Evolutionary conservation across 2,329 filamentous ascomycete genomes (phyloP).

Genomic region (Colletotrichum chlorophyti): DNA sequence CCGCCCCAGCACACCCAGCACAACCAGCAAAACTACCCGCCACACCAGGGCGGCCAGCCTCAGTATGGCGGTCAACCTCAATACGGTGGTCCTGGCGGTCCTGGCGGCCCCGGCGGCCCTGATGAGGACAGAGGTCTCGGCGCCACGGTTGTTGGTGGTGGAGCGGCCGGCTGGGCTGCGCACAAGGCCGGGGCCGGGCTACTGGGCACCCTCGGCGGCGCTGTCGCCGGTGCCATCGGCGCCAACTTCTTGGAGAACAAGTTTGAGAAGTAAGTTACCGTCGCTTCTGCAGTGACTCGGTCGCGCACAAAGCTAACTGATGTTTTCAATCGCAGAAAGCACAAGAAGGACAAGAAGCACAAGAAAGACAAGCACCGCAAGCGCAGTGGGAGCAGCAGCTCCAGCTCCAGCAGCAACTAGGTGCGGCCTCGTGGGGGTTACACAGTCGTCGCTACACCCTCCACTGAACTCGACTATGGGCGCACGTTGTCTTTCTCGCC

Average conservation of each 20-base stretch:
- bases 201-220: constrained; percentile 57
- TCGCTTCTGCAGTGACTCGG: no score
- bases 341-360: constrained; percentile 40
- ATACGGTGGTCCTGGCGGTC: constrained; percentile 32
- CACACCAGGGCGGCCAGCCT: constrained; percentile 10
- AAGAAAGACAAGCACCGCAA: constrained; percentile 34
- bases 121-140: constrained; percentile 60
- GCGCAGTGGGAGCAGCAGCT: constrained; percentile 25
- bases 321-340: constrained; percentile 8
- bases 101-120: constrained; percentile 37
- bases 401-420: constrained; percentile 23
- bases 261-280: constrained; percentile 37
- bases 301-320: no score
- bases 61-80: constrained; percentile 18
- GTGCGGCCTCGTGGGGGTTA: no score
- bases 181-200: constrained; percentile 60
- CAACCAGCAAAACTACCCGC: constrained; percentile 28
- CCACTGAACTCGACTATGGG: no score
- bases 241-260: constrained; percentile 58
- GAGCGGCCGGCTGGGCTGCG: constrained; percentile 60
- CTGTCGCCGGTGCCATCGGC: constrained; percentile 59
- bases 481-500: not conserved
- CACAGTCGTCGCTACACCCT: no score
- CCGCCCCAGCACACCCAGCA: constrained; percentile 32
- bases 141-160: constrained; percentile 59